Conservation (phyloP, 2,329 filamentous ascomycete genomes). For the Cercospora sojina region DNA sequence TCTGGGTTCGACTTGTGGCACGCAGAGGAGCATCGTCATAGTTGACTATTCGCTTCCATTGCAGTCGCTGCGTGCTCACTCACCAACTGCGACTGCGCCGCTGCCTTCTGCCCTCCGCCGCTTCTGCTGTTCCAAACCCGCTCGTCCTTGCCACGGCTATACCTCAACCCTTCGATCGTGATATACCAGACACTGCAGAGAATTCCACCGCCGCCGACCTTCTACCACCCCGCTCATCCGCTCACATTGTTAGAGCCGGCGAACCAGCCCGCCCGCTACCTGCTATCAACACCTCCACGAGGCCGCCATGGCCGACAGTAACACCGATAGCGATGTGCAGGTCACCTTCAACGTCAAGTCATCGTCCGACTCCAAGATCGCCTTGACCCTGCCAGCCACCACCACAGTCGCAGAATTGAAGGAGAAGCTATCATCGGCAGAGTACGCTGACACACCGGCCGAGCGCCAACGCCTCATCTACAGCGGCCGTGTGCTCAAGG, state of each 20-base stretch:
- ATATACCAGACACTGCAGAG: not conserved
- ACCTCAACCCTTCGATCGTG: not conserved
- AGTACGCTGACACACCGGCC: conserved; percentile 81
- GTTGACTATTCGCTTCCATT: not conserved
- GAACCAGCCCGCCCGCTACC: not conserved
- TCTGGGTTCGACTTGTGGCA: not conserved
- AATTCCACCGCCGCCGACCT: not conserved
- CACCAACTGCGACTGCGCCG: not conserved
- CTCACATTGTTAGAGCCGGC: not conserved
- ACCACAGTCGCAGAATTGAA: conserved; percentile 85
- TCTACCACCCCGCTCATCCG: not conserved
- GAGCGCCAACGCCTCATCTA: conserved; percentile 95
- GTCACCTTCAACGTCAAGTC: conserved; percentile 97
- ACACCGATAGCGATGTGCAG: conserved; percentile 64
- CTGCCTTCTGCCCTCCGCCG: not conserved
- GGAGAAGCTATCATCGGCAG: conserved; percentile 74
- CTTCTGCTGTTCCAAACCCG: not conserved
- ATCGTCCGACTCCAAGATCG: conserved; percentile 84
- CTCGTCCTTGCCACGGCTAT: not conserved
- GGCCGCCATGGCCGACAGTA: conserved; percentile 60
- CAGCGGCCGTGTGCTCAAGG: conserved; percentile 94
- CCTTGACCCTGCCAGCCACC: conserved; percentile 73
- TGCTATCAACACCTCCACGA: not conserved
- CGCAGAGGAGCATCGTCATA: not conserved
- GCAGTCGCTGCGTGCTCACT: not conserved